Evolutionary conservation across 1,284 basidiomycete genomes (phyloP).

Genomic region (Retiboletus flavoniger): DNA sequence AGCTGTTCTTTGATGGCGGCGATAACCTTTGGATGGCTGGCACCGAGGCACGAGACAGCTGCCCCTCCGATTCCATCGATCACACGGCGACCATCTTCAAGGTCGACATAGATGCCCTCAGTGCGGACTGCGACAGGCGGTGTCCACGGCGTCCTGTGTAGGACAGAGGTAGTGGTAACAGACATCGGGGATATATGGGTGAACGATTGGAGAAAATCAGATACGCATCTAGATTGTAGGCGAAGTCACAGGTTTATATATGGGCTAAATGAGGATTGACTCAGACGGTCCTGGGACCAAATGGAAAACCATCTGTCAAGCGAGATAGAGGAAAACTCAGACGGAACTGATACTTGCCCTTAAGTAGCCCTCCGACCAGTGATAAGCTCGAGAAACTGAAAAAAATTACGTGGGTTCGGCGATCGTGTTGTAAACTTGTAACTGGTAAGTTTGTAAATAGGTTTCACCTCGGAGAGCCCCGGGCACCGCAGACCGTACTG

Average conservation of each 20-base stretch:
- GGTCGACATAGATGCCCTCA: constrained; percentile 66
- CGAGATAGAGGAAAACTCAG: constrained; percentile 1
- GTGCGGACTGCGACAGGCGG: constrained; percentile 65
- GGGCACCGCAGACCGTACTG: no score
- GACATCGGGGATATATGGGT: constrained; percentile 16
- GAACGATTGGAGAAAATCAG: background rate
- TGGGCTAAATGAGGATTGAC: background rate
- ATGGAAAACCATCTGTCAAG: background rate
- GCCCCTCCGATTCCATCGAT: constrained; percentile 83
- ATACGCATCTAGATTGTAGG: background rate
- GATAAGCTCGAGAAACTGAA: background rate
- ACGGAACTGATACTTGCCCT: background rate
- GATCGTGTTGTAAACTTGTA: background rate
- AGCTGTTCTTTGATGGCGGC: constrained; percentile 76
- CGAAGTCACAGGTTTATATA: background rate
- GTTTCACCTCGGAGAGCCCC: background rate
- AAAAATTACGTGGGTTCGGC: background rate
- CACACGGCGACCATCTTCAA: constrained; percentile 64
- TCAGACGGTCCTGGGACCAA: background rate
- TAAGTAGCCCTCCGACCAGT: background rate
- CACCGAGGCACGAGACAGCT: constrained; percentile 78
- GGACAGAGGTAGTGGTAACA: constrained; percentile 39
- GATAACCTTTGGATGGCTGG: constrained; percentile 67
- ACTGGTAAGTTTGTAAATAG: background rate
- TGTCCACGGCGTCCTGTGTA: constrained; percentile 65